Base-by-base conservation (phyloP, 163 green algal species). In the Smithsoniella earleae region DNA sequence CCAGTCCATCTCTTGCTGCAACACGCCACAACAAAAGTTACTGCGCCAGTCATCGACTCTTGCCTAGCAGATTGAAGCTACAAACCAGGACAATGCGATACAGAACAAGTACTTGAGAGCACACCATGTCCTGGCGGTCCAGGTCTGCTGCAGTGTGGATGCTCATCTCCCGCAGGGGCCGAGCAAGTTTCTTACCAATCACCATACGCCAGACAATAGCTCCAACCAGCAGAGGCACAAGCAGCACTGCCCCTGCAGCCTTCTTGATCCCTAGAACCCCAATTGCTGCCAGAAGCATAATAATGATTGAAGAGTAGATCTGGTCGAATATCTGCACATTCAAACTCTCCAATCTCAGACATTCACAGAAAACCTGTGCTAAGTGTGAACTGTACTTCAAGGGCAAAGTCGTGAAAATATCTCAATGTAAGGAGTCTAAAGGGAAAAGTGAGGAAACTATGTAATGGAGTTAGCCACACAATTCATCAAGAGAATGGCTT, bases 61-160 rank as follows among this genome's bases (percentile, higher is more conserved):
- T 49, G 40, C 40, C 10, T 10, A 49, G 40, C 40, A 49, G 10
- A 49, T 13, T 13, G 13, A 10, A 49, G 40, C 40, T 10, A 22
- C 10, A 49, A 13, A 22, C 10, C 40, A 49, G 40, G 40, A 49
- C 40, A 49, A 49, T 10, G 13, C 10, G 40, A 49, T 22, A 49
- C 10, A 13, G 40, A 10, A 49, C 10, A 13, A 49, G 40, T 13
- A 49, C 10, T 10, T 8, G n/a, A 33, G 25, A 30, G 58, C 58
- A n/a, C 25, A 69, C 58, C 1, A 69, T 30, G 58, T 69, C 58
- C 5, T 30, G 27, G 58, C 58, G 58, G 58, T 69, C 58, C 1
- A 69, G 58, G 27, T 69, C 58, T 36, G 58, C 58, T n/a, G 58
- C 58, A 36, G 58, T 69, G 58, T 69, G 58, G 30, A 69, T 34